Percentiles rank a stretch among this genome's conserved stretches.
phyloP scores from a whole-genome alignment of 2,329 filamentous ascomycete genomes.

The Ophiostoma sp. region DNA sequence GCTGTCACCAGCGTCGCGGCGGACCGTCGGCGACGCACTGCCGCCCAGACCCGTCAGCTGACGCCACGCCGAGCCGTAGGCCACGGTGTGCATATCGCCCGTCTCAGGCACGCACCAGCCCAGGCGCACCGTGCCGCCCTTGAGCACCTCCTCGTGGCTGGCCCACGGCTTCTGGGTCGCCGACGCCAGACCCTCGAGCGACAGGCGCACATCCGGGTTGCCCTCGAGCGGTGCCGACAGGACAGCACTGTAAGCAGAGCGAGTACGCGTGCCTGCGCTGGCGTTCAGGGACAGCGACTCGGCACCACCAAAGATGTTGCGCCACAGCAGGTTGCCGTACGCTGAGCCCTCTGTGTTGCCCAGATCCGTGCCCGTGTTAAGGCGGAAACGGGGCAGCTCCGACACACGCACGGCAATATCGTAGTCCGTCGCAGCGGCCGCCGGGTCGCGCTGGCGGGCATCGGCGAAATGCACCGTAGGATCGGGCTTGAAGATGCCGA shows the following conservation, averaged over 20 bases:
- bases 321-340: constrained; percentile 81
- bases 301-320: constrained; percentile 92
- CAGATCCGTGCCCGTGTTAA: constrained; percentile 93
- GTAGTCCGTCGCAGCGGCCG: constrained; percentile 72
- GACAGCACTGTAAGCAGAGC: constrained; percentile 85
- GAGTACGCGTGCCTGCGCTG: constrained; percentile 83
- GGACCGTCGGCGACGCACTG: constrained; percentile 75
- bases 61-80: constrained; percentile 81
- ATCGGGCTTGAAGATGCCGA: constrained; percentile 85
- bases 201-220: constrained; percentile 77
- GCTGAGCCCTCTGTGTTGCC: constrained; percentile 93
- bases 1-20: constrained; percentile 83
- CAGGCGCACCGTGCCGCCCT: constrained; percentile 73
- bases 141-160: constrained; percentile 86
- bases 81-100: constrained; percentile 72
- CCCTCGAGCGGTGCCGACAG: constrained; percentile 81
- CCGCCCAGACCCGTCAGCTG: constrained; percentile 78
- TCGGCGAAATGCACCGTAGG: constrained; percentile 82
- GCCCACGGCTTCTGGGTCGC: constrained; percentile 90
- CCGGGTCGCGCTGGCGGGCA: constrained; percentile 66
- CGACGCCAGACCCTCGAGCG: constrained; percentile 78
- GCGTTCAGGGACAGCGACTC: constrained; percentile 87
- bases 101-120: constrained; percentile 64
- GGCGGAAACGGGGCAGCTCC: constrained; percentile 78
- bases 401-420: constrained; percentile 75